These are phyloP conservation scores for Xylaria grammica DNA, from an alignment of 495 filamentous ascomycete genomes.

Conservation along the genomic window DNA sequence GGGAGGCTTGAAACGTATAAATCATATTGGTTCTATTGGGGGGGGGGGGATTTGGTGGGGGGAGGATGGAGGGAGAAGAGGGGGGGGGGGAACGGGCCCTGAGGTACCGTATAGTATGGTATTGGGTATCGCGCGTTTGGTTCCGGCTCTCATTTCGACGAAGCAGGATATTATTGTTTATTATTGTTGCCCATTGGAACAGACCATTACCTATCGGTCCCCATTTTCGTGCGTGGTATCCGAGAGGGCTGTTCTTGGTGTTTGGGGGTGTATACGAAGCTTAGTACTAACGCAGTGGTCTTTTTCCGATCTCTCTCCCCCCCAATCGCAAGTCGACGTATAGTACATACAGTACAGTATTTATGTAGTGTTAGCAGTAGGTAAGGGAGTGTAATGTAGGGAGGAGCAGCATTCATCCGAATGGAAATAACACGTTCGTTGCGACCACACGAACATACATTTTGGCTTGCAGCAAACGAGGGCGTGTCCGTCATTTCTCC, in stretches of 20 bases:
- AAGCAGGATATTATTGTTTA: no score
- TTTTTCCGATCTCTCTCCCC: conserved; percentile 14
- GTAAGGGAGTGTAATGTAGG: background rate
- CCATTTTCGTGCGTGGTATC: conserved; percentile 15
- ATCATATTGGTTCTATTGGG: background rate
- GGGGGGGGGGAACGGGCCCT: background rate
- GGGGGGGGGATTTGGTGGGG: background rate
- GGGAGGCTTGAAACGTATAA: conserved; percentile 10
- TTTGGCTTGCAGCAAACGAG: conserved; percentile 6
- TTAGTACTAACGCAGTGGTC: conserved; percentile 16
- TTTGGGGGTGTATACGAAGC: background rate
- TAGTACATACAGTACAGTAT: no score
- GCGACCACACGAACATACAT: background rate
- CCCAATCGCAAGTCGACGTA: background rate
- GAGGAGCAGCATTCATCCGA: conserved; percentile 8
- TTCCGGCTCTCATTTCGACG: background rate
- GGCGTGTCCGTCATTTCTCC: conserved; percentile 2
- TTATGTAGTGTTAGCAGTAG: no score
- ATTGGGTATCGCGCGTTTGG: no score
- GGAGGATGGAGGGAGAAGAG: background rate
- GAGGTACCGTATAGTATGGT: no score
- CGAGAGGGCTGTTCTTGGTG: background rate
- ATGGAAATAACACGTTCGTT: conserved; percentile 6
- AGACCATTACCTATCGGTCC: conserved; percentile 8
- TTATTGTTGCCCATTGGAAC: no score